These are phyloP conservation scores for Penicillium sp. DNA, from an alignment of 2,329 filamentous ascomycete species.

Conservation along the genomic window DNA sequence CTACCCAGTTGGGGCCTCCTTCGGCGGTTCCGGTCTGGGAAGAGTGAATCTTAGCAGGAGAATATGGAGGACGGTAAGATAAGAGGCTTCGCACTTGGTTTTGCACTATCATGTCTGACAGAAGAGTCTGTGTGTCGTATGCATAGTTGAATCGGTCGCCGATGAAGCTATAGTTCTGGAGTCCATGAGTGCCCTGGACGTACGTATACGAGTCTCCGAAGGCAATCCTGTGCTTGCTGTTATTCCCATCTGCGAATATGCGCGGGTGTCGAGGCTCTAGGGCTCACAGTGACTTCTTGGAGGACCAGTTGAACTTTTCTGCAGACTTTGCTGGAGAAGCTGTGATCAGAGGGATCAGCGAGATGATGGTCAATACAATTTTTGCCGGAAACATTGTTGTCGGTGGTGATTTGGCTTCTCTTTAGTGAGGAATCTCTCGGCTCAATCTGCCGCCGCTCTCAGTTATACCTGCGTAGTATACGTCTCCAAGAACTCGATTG, in stretches of 20 bases:
- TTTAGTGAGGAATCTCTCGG: too few species aligned
- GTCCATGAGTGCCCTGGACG: constrained; percentile 54
- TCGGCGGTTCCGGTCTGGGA: constrained; percentile 49
- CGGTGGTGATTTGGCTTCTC: too few species aligned
- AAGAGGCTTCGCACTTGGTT: constrained; percentile 35
- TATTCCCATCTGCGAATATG: too few species aligned
- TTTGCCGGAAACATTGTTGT: neutral
- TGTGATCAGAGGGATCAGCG: neutral
- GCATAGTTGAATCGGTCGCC: constrained; percentile 51
- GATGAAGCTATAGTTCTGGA: constrained; percentile 54
- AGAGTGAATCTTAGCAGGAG: neutral
- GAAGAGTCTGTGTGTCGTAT: constrained; percentile 46
- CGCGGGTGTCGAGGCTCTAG: too few species aligned
- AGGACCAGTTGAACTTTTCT: constrained; percentile 18
- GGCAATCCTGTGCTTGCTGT: too few species aligned
- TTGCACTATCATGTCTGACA: constrained; percentile 52
- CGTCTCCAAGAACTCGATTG: too few species aligned
- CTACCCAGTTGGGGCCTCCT: constrained; percentile 56
- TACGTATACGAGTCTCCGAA: constrained; percentile 44
- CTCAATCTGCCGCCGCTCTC: too few species aligned
- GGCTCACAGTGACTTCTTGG: constrained; percentile 16
- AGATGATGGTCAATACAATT: neutral
- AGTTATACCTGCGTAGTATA: too few species aligned
- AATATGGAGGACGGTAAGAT: neutral
- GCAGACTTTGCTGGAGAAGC: constrained; percentile 9